These are phyloP conservation scores for Colletotrichum cereale DNA, from an alignment of 2,329 filamentous ascomycete genomes.

Conservation along the genomic window DNA sequence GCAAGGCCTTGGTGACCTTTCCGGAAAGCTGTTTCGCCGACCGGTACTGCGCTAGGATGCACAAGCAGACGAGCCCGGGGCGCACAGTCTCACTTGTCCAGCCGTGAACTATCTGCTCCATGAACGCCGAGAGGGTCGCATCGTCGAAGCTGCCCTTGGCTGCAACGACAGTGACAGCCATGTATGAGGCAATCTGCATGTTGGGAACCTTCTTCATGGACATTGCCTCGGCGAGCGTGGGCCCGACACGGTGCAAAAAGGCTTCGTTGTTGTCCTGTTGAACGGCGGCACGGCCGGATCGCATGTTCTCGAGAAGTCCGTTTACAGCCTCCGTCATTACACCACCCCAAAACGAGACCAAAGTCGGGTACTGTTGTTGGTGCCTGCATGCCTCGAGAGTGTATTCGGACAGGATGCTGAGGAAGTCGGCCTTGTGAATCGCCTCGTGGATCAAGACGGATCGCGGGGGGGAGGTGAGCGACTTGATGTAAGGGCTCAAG, in stretches of 20 bases:
- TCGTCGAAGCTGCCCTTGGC: slow-evolving; percentile 86
- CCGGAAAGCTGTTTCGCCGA: slow-evolving; percentile 76
- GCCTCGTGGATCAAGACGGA: slow-evolving; percentile 87
- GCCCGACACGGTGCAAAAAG: slow-evolving; percentile 73
- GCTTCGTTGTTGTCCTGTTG: slow-evolving; percentile 87
- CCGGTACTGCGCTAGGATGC: slow-evolving; percentile 85
- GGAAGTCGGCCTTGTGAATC: slow-evolving; percentile 81
- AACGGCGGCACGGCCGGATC: slow-evolving; percentile 80
- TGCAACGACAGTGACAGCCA: slow-evolving; percentile 88
- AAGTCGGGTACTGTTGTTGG: slow-evolving; percentile 79
- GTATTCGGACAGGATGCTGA: slow-evolving; percentile 82
- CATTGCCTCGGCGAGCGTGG: slow-evolving; percentile 83
- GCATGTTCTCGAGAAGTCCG: slow-evolving; percentile 81
- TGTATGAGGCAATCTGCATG: slow-evolving; percentile 88
- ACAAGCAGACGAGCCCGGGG: slow-evolving; percentile 82
- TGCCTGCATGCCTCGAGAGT: slow-evolving; percentile 79
- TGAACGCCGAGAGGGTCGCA: slow-evolving; percentile 83
- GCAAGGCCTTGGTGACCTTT: slow-evolving; percentile 76
- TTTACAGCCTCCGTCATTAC: slow-evolving; percentile 88
- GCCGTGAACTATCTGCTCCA: slow-evolving; percentile 86
- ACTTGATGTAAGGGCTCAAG: slow-evolving; percentile 86
- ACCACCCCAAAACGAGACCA: slow-evolving; percentile 92
- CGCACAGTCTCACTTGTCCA: slow-evolving; percentile 81
- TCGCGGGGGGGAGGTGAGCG: slow-evolving; percentile 80
- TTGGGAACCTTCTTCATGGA: slow-evolving; percentile 81